Evolutionary conservation across 495 filamentous ascomycete genomes (phyloP).

Genomic region (Melanomma pulvis-pyrius): DNA sequence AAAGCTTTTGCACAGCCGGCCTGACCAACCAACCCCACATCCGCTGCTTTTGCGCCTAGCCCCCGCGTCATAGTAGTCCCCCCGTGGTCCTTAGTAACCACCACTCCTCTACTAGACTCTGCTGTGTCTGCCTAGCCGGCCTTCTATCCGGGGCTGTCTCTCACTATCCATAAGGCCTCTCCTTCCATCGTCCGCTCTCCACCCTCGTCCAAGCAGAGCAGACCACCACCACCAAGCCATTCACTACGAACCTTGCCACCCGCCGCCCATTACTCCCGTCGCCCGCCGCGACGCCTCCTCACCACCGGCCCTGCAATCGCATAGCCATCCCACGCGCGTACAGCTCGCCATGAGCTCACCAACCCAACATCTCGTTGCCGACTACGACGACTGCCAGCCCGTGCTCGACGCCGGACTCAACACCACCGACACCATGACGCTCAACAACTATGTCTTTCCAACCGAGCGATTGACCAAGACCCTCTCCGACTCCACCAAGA

Average conservation of each 20-base stretch:
- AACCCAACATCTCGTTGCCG: background rate
- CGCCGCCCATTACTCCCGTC: background rate
- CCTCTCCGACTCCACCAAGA: constrained; percentile 69
- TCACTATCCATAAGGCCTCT: background rate
- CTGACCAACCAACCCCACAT: background rate
- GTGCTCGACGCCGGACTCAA: constrained; percentile 12
- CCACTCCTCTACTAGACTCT: constrained; percentile 3
- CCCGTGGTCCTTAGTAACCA: background rate
- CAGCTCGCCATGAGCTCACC: constrained; percentile 12
- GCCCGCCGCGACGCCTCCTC: background rate
- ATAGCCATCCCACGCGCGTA: background rate
- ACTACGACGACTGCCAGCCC: constrained; percentile 19
- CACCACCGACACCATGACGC: constrained; percentile 21
- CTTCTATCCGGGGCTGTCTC: background rate
- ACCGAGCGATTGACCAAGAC: constrained; percentile 65
- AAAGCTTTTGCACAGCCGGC: background rate
- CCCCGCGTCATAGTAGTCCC: background rate
- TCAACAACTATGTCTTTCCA: constrained; percentile 73
- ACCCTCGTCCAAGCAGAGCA: background rate
- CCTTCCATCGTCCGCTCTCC: background rate
- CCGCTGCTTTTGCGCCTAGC: background rate
- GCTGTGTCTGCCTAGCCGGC: constrained; percentile 9
- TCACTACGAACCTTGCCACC: background rate
- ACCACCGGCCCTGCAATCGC: background rate
- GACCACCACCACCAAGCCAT: background rate